Base-by-base conservation (phyloP, 345 rosid genomes). In the Psidium friedrichsthalianum region DNA sequence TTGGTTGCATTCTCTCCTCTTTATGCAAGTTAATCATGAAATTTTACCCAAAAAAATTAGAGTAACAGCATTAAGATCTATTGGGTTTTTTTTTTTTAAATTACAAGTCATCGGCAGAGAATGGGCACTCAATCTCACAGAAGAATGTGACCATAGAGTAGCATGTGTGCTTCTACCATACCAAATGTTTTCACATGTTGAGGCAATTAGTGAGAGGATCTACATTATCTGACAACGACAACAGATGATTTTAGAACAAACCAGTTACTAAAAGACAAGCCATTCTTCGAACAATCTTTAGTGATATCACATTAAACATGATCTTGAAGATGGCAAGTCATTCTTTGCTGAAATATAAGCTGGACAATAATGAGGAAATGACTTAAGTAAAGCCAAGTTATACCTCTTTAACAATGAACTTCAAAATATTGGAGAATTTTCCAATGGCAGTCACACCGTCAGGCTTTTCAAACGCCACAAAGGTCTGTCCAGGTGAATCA, bases 321-420 rank as follows among this genome's bases (percentile, higher is more conserved):
- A 47, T 51, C 20, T 21, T 25, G 74, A 44, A 76, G 53, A 74
- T 27, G 86, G 40, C 80, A 15, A 83, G 29, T 25, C 22, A 24
- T 36, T 58, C 52, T 36, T 59, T 27, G 57, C 16, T 55, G 22
- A 83, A 83, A 58, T 49, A 55, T 51, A 51, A 24, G 56, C 80
- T 69, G 80, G 24, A 69, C 25, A 36, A 69, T 12, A 69, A 69
- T 69, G 47, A 36, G 47, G 47, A 24, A 9, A 36, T 36, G 20
- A 36, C 20, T 11, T 57, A 36, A 69, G 80, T 69, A 69, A 69
- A 69, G 47, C 3, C 47, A 36, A 69, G 13, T 69, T 53, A 16
- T 91, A 97, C 99, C 98, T 97, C 99, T 88, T 94, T 97, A 64
- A 97, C 98, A 85, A 92, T 93, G 85, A 97, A 97, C 87, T 94